Evolutionary conservation across 177 flowering plant genomes (phyloP).

Genomic region (Vitis hybrid): DNA sequence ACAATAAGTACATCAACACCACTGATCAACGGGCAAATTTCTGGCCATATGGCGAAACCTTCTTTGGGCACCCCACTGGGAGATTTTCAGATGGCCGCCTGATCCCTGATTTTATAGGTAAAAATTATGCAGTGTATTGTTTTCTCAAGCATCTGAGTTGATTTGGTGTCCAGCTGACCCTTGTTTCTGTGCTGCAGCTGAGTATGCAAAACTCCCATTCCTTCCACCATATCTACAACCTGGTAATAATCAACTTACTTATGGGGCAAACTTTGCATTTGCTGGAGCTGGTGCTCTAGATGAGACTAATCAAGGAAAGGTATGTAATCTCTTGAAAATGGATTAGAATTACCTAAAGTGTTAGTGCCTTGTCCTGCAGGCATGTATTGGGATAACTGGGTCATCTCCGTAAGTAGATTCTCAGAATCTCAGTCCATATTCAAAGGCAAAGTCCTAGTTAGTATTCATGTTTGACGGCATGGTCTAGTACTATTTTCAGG

Average conservation of each 20-base stretch:
- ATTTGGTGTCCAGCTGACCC: no score
- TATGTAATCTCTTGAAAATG: neutral
- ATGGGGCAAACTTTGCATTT: slow-evolving; percentile 34
- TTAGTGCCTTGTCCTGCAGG: no score
- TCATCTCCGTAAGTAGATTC: no score
- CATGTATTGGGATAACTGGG: no score
- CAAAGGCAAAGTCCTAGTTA: no score
- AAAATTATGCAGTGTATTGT: neutral
- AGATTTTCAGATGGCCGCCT: slow-evolving; percentile 30
- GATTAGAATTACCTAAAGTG: no score
- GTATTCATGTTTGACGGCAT: no score
- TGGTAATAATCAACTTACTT: neutral
- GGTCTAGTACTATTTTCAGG: slow-evolving; percentile 12
- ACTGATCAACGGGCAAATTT: slow-evolving; percentile 11
- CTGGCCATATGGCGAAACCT: slow-evolving; percentile 26
- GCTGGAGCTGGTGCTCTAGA: slow-evolving; percentile 22
- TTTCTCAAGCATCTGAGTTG: no score
- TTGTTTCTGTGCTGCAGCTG: slow-evolving; percentile 12
- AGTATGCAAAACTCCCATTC: slow-evolving; percentile 25
- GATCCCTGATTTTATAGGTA: slow-evolving; percentile 31
- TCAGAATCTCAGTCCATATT: no score
- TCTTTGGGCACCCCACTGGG: slow-evolving; percentile 25
- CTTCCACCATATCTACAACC: slow-evolving; percentile 25
- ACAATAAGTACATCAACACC: slow-evolving; percentile 24
- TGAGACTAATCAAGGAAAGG: slow-evolving; percentile 21